A percentile compares a stretch with the other conserved stretches of the same genome.
Conservation (phyloP, 495 filamentous ascomycete species). For the Chaetomidium leptoderma region DNA sequence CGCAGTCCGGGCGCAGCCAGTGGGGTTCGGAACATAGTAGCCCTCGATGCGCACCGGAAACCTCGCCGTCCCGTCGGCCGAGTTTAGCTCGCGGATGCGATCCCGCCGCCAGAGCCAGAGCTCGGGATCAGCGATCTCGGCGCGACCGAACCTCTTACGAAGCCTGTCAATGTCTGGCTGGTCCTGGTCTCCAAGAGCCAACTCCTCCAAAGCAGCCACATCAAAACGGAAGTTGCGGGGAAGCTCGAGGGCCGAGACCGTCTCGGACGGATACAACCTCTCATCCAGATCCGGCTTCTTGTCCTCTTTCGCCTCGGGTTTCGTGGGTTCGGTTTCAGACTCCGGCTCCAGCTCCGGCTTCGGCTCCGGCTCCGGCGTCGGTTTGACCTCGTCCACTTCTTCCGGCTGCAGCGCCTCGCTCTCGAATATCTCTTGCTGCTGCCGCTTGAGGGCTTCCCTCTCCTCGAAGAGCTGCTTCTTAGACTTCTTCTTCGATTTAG, state of each 20-base stretch:
- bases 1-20: conserved; percentile 86
- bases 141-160: conserved; percentile 63
- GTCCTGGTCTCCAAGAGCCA: conserved; percentile 65
- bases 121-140: conserved; percentile 59
- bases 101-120: conserved; percentile 90
- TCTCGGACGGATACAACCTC: conserved; percentile 37
- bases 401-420: conserved; percentile 33
- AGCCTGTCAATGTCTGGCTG: conserved; percentile 75
- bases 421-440: conserved; percentile 40
- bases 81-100: conserved; percentile 80
- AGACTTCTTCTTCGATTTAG: conserved; percentile 60
- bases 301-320: conserved; percentile 19
- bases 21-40: conserved; percentile 82
- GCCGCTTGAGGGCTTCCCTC: conserved; percentile 55
- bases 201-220: conserved; percentile 31
- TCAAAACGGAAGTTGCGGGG: conserved; percentile 32
- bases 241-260: conserved; percentile 27
- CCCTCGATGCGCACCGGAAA: conserved; percentile 63
- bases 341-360: conserved; percentile 16
- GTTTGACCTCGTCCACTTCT: conserved; percentile 33
- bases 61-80: conserved; percentile 35
- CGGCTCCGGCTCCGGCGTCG: conserved; percentile 15
- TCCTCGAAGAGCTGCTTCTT: conserved; percentile 73
- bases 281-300: conserved; percentile 30
- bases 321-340: conserved; percentile 18